Base-by-base conservation (phyloP, 148 eudicot species). In the Hydrangea macrophylla region DNA sequence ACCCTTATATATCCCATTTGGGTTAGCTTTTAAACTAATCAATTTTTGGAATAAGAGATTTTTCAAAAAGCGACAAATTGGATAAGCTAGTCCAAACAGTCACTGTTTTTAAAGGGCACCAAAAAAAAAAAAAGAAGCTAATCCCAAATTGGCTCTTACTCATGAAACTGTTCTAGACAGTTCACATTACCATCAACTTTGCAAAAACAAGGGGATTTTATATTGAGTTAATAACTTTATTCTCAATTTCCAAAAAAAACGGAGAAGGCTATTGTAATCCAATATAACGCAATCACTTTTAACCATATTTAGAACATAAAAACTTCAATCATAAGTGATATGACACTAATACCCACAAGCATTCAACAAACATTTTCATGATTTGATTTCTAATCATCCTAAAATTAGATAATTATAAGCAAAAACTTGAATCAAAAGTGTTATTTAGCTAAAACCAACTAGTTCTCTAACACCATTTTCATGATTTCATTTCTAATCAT, bases 311-410 rank as follows among this genome's bases (percentile, higher is more conserved):
- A 26, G 45, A 48, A 40, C 27, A 67, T 17, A n/a, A 5, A 67
- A 24, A 25, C 39, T 55, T 58, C 3, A 67, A 55, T 67, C 62
- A 55, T n/a, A n/a, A n/a, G n/a, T n/a, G n/a, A n/a, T n/a, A n/a
- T n/a, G n/a, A n/a, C n/a, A n/a, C n/a, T n/a, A n/a, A n/a, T n/a
- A n/a, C n/a, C n/a, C n/a, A n/a, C n/a, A n/a, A n/a, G n/a, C n/a
- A n/a, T n/a, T n/a, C n/a, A n/a, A n/a, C n/a, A 36, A 11, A 5
- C 2, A 62, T 51, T 24, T 10, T 26, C 20, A 26, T 40, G n/a
- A 28, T 23, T 67, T 39, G 33, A 44, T 55, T 55, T 36, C 26
- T 18, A 17, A 56, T 37, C 7, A 30, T 18, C 27, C 17, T 37
- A 5, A 56, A 33, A 22, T 60, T 25, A 37, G 26, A 17, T 5